Evolutionary conservation across 306 rosid genomes (phyloP).

Genomic region (Canavalia gladiata): DNA sequence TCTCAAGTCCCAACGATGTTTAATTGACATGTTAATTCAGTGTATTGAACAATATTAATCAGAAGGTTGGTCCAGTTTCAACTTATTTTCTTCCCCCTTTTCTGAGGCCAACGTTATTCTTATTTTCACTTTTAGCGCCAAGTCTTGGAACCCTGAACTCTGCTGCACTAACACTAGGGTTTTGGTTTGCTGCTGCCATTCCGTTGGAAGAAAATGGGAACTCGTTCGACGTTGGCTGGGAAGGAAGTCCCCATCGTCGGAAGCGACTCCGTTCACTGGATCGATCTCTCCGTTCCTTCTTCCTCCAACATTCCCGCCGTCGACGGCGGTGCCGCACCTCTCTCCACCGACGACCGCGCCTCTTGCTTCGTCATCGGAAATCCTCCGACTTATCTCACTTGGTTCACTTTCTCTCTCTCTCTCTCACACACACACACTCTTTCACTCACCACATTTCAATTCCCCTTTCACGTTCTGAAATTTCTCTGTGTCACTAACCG

Average conservation of each 20-base stretch:
- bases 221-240: constrained; percentile 61
- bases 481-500: constrained; percentile 17
- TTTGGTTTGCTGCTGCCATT: constrained; percentile 33
- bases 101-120: neutral
- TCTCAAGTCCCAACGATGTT: too few species aligned
- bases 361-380: constrained; percentile 71
- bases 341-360: constrained; percentile 65
- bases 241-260: constrained; percentile 82
- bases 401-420: constrained; percentile 59
- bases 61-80: too few species aligned
- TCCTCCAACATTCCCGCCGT: constrained; percentile 45
- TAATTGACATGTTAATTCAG: too few species aligned
- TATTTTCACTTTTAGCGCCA: constrained; percentile 49
- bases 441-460: neutral
- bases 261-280: constrained; percentile 75
- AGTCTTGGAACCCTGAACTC: constrained; percentile 33
- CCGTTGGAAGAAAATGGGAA: constrained; percentile 58
- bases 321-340: constrained; percentile 48
- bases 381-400: constrained; percentile 70
- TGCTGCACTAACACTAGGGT: constrained; percentile 47
- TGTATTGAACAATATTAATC: too few species aligned
- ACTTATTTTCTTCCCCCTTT: too few species aligned
- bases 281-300: constrained; percentile 67
- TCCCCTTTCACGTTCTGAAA: neutral
- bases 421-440: constrained; percentile 22